Percentiles rank a stretch among this genome's conserved stretches.
Conservation (phyloP, 441 rosid species). For the Biscutella laevigata region DNA sequence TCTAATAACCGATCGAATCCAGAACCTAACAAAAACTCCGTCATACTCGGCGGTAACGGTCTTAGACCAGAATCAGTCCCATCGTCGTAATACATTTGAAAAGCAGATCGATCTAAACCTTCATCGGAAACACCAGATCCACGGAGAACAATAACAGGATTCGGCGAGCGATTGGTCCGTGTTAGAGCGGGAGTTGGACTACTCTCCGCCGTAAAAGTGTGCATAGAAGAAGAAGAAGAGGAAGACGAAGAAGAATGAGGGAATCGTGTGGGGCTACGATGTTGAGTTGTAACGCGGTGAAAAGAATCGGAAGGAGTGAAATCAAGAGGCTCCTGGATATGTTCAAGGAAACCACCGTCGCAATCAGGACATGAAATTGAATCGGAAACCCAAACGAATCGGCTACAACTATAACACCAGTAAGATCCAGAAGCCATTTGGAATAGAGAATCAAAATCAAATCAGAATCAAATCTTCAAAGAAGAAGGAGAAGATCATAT, state of each 20-base stretch:
- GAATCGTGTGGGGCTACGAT: conserved; percentile 30
- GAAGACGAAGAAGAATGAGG: conserved; percentile 32
- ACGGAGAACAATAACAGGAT: conserved; percentile 83
- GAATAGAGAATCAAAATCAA: no score
- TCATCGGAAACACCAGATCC: conserved; percentile 31
- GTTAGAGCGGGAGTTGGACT: conserved; percentile 23
- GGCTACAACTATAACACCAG: conserved; percentile 79
- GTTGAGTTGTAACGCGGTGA: conserved; percentile 14
- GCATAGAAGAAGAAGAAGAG: conserved; percentile 40
- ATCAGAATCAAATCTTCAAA: not conserved
- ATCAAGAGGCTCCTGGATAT: conserved; percentile 37
- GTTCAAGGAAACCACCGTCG: conserved; percentile 73
- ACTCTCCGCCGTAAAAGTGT: conserved; percentile 16
- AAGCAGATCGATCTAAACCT: conserved; percentile 33
- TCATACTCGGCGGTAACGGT: conserved; percentile 59
- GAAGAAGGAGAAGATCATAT: not conserved
- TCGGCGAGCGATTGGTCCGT: conserved; percentile 56
- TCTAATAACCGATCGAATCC: conserved; percentile 69
- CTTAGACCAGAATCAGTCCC: conserved; percentile 72
- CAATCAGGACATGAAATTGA: conserved; percentile 64
- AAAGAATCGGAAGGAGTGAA: conserved; percentile 25
- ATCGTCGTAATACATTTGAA: conserved; percentile 74
- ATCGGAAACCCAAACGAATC: conserved; percentile 49
- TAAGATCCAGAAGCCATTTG: conserved; percentile 45
- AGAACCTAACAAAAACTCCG: conserved; percentile 71